A percentile compares a stretch with the other conserved stretches of the same genome.
Evolutionary conservation across 2,329 filamentous ascomycete species (phyloP).

Genomic region (Colletotrichum lini): DNA sequence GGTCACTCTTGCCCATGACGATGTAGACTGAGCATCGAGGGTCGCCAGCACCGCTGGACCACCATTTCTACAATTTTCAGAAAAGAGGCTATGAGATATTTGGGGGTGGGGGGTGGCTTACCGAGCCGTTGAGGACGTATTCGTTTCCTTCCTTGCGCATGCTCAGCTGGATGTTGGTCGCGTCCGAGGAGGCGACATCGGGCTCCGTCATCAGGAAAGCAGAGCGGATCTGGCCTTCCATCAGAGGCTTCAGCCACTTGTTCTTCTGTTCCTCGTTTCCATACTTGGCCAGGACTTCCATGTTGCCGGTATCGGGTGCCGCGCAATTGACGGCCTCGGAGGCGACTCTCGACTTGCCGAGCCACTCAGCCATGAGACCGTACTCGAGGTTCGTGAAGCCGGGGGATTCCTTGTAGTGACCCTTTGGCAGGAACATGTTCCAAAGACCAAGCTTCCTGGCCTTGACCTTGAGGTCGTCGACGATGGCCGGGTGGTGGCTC

Average conservation of each 20-base stretch:
- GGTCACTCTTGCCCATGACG: constrained; percentile 94
- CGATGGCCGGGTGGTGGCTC: constrained; percentile 81
- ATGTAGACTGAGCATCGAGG: constrained; percentile 93
- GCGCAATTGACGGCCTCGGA: constrained; percentile 92
- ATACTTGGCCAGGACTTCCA: constrained; percentile 95
- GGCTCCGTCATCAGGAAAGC: constrained; percentile 97
- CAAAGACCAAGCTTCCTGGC: constrained; percentile 89
- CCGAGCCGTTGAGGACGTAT: constrained; percentile 90
- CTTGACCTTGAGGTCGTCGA: constrained; percentile 91
- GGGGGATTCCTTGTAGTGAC: constrained; percentile 94
- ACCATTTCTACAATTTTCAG: constrained; percentile 84
- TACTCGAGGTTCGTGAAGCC: constrained; percentile 98
- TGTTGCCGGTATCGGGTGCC: constrained; percentile 93
- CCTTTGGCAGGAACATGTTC: constrained; percentile 98
- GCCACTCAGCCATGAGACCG: constrained; percentile 95
- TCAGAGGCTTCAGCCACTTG: constrained; percentile 84
- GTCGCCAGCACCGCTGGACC: constrained; percentile 96
- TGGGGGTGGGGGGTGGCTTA: constrained; percentile 54
- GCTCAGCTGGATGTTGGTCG: constrained; percentile 89
- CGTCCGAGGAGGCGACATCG: constrained; percentile 89
- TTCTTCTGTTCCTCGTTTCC: constrained; percentile 88
- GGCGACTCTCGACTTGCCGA: constrained; percentile 87
- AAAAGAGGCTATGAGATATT: background rate
- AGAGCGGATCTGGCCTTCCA: constrained; percentile 88
- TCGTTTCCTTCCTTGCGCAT: constrained; percentile 88